Base-by-base conservation (phyloP, 495 filamentous ascomycete genomes). In the Gamarada debralockiae region DNA sequence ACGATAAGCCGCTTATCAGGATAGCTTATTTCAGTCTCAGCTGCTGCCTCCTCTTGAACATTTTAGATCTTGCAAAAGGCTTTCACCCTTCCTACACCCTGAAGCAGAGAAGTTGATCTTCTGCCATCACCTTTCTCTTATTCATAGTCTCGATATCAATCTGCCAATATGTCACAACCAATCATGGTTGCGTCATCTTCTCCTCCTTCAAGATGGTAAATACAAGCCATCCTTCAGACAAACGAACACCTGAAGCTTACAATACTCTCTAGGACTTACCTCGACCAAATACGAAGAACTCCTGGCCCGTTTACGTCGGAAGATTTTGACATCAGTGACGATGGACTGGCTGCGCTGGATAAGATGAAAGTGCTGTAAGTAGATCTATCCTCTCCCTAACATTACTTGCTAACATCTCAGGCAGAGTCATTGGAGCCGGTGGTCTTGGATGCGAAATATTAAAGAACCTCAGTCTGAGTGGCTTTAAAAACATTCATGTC, bases 401-500 rank as follows among this genome's bases (percentile, higher is more conserved):
- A 40, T 15, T 18, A 1, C 38, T 2, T 55, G 20, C 56, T 60
- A 40, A 57, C 15, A 18, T 39, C 8, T 69, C 21, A 38, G n/a
- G n/a, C 17, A 59, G 59, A 43, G 59, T 58, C 24, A 65, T 65
- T 52, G 95, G 95, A 37, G 95, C 95, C 56, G 95, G 95, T 52
- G 95, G 95, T 10, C 67, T 99, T 58, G 95, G 95, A 53, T 99
- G 95, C 61, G 95, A 99, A 67, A 92, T 99, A 44, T 69, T 99
- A 34, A 99, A 99, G 74, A 91, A 97, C 60, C 81, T 99, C 9
- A 93, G 95, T 24, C 77, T 97, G 3, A 96, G 92, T 3, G 91
- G 95, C 10, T 97, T 97, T 73, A 95, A 87, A 67, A 79, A 97
- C 65, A 96, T 99, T 53, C 90, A 97, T 73, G 92, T 99, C 34